Evolutionary conservation across 768 basidiomycete genomes (phyloP).

Genomic region (Austroboletus eburneus): DNA sequence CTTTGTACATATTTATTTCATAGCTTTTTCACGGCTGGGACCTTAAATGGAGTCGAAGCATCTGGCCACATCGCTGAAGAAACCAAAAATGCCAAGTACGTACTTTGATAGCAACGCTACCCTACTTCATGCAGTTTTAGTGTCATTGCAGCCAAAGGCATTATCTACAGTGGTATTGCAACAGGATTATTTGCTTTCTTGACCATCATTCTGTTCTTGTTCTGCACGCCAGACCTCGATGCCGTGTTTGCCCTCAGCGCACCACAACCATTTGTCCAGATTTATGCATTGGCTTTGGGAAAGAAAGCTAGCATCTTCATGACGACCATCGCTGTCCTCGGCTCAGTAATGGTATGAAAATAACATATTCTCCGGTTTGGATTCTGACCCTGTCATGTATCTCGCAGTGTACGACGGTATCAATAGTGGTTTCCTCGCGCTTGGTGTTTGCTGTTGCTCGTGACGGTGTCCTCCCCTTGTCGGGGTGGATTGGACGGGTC

Average conservation of each 20-base stretch:
- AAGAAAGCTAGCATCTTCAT: constrained; percentile 78
- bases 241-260: constrained; percentile 71
- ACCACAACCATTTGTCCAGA: constrained; percentile 88
- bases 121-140: constrained; percentile 34
- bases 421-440: constrained; percentile 84
- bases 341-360: constrained; percentile 67
- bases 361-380: neutral
- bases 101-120: neutral
- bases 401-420: constrained; percentile 74
- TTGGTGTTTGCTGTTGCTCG: constrained; percentile 90
- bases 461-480: constrained; percentile 85
- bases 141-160: constrained; percentile 76
- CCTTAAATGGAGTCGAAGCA: constrained; percentile 87
- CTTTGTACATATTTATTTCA: too few relatives aligned
- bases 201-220: constrained; percentile 77
- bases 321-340: constrained; percentile 78
- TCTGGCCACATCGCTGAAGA: constrained; percentile 87
- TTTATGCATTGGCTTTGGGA: constrained; percentile 82
- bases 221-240: constrained; percentile 78
- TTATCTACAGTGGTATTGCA: constrained; percentile 70
- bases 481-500: constrained; percentile 77
- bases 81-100: constrained; percentile 72
- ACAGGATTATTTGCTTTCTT: constrained; percentile 78
- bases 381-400: neutral
- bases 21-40: constrained; percentile 67